These are phyloP conservation scores for Cyclanthera cordifolia DNA, from an alignment of 306 rosid genomes.

Conservation along the genomic window DNA sequence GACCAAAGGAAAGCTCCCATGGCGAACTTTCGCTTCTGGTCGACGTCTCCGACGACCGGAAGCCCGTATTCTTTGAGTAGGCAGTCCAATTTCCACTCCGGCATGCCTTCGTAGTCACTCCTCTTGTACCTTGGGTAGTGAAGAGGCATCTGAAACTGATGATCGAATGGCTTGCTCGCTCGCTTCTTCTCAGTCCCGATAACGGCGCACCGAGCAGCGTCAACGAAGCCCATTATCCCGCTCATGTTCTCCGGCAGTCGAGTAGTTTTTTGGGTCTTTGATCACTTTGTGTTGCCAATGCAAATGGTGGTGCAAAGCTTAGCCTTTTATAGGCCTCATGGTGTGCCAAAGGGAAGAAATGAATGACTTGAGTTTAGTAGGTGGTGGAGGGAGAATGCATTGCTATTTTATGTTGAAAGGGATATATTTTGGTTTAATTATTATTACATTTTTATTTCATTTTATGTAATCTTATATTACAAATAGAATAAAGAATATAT, in stretches of 20 bases:
- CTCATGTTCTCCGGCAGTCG: neutral
- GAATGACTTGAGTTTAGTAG: neutral
- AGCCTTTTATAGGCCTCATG: slow-evolving; percentile 16
- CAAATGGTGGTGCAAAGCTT: slow-evolving; percentile 3
- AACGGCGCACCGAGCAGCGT: neutral
- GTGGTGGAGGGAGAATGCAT: slow-evolving; percentile 11
- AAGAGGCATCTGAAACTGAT: slow-evolving; percentile 62
- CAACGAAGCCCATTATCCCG: neutral
- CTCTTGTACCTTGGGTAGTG: slow-evolving; percentile 64
- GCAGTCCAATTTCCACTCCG: slow-evolving; percentile 61
- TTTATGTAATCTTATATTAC: too few species aligned
- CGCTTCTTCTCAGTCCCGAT: neutral
- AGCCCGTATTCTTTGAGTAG: slow-evolving; percentile 70
- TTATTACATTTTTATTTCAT: neutral
- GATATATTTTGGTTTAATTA: slow-evolving; percentile 4
- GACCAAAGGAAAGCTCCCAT: slow-evolving; percentile 86
- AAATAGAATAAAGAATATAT: too few species aligned
- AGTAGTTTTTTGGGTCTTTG: neutral
- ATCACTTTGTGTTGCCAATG: neutral
- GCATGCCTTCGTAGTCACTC: slow-evolving; percentile 61
- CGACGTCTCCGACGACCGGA: slow-evolving; percentile 47
- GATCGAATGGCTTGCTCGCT: neutral
- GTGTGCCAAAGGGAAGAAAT: slow-evolving; percentile 6
- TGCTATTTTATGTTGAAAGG: slow-evolving; percentile 13
- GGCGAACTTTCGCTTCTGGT: slow-evolving; percentile 57